Evolutionary conservation across 257 asterid species (phyloP), one percentile per base, ranked within the genome.

Genomic region (Nicotiana tabacum): DNA sequence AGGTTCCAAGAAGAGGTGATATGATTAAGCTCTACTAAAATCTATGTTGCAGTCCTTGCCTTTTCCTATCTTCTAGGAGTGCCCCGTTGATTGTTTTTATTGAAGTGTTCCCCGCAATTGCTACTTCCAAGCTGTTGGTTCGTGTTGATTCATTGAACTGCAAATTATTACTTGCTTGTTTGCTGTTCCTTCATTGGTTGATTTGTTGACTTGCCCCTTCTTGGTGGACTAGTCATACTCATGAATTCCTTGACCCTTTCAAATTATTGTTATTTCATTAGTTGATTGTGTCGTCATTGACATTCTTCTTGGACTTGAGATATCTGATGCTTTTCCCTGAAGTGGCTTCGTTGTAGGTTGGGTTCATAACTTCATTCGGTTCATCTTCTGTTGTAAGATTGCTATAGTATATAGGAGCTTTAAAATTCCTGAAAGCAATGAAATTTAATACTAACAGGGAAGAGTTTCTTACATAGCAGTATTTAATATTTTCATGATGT

Each of bases 1-100:
- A 90, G 99, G 72, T 96, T 96, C 88, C 99, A 96, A 82, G 98
- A 94, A 82, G 99, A 94, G 99, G 99, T 96, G 85, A 29, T 58
- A 66, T 81, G 24, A 46, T 51, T 81, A 76, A 76, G 78, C 83
- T 81, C 78, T 66, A 46, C 39, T 53, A 6, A 51, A 27, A 7
- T 27, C 9, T 13, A 29, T 51, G 43, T 51, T 29, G n/a, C 29
- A 15, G 30, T 15, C 30, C 29, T 76, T 15, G 64, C 46, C 8
- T n/a, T 51, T 13, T 29, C 27, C 16, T 29, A 4, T 74, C 43
- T 2, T 74, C 51, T 74, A 7, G 80, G 62, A 48, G 51, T 27
- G 29, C 43, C 27, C 58, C 18, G 29, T 9, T 9, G 13, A 16
- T 46, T 48, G 16, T 9, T 27, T 74, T 21, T 74, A 21, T 74